Base-by-base conservation (phyloP, 2,329 filamentous ascomycete species). In the Cercospora nicotianae region DNA sequence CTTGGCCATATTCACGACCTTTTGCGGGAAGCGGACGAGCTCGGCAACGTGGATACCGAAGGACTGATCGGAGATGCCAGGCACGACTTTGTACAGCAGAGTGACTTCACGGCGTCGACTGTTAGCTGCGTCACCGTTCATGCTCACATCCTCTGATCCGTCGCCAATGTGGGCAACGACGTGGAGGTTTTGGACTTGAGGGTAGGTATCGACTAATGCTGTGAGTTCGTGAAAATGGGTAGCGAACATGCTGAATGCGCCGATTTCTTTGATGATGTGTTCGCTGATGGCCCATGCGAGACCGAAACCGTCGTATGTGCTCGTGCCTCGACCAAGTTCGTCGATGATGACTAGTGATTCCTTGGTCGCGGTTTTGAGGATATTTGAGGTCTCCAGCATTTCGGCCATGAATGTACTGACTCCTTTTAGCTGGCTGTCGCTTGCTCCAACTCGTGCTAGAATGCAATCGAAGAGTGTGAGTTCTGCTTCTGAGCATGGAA, bases 331-430 rank as follows among this genome's bases (percentile, higher is more conserved):
- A 60, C 95, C 95, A 2, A 99, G 88, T 79, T 99, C 95, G 79
- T 99, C 96, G 74, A 99, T 97, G 80, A 99, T 98, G 81, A 99
- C 98, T 63, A 99, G 87, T 4, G 93, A 97, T 78, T 99, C 95
- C 33, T 91, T 89, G 0, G 95, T 99, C 1, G 95, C 95, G 0
- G 93, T 96, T 82, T 98, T 98, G 77, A 99, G 89, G 72, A 99
- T 99, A 78, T 98, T 98, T 73, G 95, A 93, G 1, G 95, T 99
- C 79, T 99, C 95, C 23, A 99, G 87, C 95, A 99, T 99, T 82
- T 99, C 95, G 1, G 95, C 95, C 96, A 99, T 99, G 80, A 99
- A 99, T 0, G 95, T 99, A 3, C 93, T 97, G 1, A 99, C 95
- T 39, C 95, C 95, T 81, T 98, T 98, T 70, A 99, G 90, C 80